phyloP scores from a whole-genome alignment of 768 basidiomycete genomes.

The Lentinula edodes region DNA sequence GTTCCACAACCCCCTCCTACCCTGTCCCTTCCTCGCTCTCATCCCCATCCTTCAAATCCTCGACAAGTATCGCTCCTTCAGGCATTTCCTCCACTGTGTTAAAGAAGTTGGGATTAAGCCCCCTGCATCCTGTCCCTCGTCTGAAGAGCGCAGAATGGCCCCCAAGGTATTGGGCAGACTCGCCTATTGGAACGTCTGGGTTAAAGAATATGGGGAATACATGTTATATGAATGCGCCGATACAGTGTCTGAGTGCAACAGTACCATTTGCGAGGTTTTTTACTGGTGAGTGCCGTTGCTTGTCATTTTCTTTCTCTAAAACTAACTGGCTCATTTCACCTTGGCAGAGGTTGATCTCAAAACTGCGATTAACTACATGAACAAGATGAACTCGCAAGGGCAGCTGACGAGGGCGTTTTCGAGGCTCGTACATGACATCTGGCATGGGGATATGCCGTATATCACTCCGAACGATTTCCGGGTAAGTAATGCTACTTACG shows the following conservation, averaged over 20 bases:
- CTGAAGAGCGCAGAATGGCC: conserved; percentile 74
- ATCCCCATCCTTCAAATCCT: conserved; percentile 21
- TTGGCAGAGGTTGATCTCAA: conserved; percentile 72
- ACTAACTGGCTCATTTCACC: conserved; percentile 6
- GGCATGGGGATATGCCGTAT: conserved; percentile 81
- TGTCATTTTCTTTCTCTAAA: not conserved
- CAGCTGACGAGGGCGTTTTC: conserved; percentile 78
- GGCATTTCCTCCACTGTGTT: conserved; percentile 16
- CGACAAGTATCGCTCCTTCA: not conserved
- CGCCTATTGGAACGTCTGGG: conserved; percentile 74
- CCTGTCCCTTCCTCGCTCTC: not conserved
- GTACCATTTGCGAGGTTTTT: conserved; percentile 93
- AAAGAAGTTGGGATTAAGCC: conserved; percentile 9
- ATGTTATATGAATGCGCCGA: conserved; percentile 98
- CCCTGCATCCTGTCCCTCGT: conserved; percentile 33
- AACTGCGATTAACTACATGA: conserved; percentile 76
- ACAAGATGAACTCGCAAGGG: conserved; percentile 87
- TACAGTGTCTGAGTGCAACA: conserved; percentile 94
- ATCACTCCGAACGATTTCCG: conserved; percentile 80
- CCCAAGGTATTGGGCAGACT: conserved; percentile 79
- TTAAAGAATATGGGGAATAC: conserved; percentile 96
- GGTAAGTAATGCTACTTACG: conserved; percentile 31
- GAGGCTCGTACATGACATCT: conserved; percentile 77
- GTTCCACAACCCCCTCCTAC: conserved; percentile 16
- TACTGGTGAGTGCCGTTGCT: conserved; percentile 47